Percentiles rank a stretch among this genome's conserved stretches.
Conservation (phyloP, 208 protist species). For the Trypanosoma melophagium region DNA sequence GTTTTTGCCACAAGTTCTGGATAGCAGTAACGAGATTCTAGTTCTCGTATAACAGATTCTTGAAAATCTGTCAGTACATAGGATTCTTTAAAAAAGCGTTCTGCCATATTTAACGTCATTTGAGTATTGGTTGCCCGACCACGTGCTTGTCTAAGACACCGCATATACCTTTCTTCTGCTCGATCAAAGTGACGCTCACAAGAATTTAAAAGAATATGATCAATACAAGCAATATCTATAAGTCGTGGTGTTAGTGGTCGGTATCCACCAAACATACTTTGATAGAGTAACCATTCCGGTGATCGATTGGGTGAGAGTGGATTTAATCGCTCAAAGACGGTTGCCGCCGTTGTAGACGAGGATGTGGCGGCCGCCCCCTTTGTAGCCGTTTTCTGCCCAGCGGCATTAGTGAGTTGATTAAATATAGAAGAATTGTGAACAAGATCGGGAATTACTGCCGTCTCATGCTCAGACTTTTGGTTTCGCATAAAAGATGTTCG, state of each 20-base stretch:
- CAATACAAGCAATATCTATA: slow-evolving; percentile 80
- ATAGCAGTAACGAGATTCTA: slow-evolving; percentile 82
- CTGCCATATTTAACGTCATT: slow-evolving; percentile 64
- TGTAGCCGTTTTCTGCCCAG: slow-evolving; percentile 22
- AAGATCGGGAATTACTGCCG: slow-evolving; percentile 47
- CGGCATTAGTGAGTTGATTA: slow-evolving; percentile 44
- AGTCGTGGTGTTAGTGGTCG: slow-evolving; percentile 75
- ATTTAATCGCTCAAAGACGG: slow-evolving; percentile 76
- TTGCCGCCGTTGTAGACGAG: slow-evolving; percentile 69
- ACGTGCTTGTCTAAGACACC: slow-evolving; percentile 58
- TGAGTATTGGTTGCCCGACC: slow-evolving; percentile 64
- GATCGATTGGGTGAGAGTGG: slow-evolving; percentile 82
- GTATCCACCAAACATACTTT: slow-evolving; percentile 74
- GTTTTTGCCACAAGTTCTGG: slow-evolving; percentile 88
- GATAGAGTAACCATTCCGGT: slow-evolving; percentile 85
- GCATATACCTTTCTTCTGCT: slow-evolving; percentile 73
- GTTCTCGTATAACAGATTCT: slow-evolving; percentile 79
- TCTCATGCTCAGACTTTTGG: slow-evolving; percentile 4
- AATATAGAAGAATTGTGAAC: slow-evolving; percentile 50
- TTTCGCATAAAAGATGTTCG: slow-evolving; percentile 35
- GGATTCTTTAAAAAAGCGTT: slow-evolving; percentile 79
- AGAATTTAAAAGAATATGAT: slow-evolving; percentile 76
- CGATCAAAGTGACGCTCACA: slow-evolving; percentile 78
- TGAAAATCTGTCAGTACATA: slow-evolving; percentile 87
- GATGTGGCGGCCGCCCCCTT: slow-evolving; percentile 46